Evolutionary conservation across 768 basidiomycete genomes (phyloP).

Genomic region (Suillus clintonianus): DNA sequence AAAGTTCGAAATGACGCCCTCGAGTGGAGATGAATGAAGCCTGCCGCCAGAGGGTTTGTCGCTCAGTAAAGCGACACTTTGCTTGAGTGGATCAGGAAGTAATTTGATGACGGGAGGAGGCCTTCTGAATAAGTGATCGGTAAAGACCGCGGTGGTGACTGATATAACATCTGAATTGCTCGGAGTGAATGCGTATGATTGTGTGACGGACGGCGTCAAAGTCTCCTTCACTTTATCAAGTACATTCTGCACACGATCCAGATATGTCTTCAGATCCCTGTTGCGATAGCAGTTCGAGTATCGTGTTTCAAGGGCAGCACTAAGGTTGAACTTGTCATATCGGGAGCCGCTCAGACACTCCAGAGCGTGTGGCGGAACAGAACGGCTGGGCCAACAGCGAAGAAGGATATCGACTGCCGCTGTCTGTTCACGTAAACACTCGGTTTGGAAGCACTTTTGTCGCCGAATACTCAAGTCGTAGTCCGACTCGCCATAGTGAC

Average conservation of each 20-base stretch:
- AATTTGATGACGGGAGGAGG: not conserved
- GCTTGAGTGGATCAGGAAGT: not conserved
- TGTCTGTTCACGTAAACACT: not conserved
- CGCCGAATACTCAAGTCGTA: not conserved
- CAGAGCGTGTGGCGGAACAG: not conserved
- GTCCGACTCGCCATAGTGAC: not conserved
- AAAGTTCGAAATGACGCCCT: not conserved
- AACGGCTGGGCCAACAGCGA: constrained; percentile 16
- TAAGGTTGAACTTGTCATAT: constrained; percentile 6
- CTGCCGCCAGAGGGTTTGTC: not conserved
- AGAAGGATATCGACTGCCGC: not conserved
- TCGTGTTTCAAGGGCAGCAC: not conserved
- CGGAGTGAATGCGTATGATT: constrained; percentile 1
- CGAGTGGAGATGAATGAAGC: not conserved
- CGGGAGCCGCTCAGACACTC: not conserved
- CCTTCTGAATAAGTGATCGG: not conserved
- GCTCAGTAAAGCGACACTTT: not conserved
- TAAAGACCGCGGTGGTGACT: not conserved
- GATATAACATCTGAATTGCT: not conserved
- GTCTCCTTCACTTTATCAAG: not conserved
- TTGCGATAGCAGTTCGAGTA: constrained; percentile 20
- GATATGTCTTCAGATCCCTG: constrained; percentile 9
- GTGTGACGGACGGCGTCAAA: not conserved
- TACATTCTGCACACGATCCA: constrained; percentile 13
- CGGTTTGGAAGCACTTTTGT: not conserved